Conservation (phyloP, 73 alveolate species). For the Paramecium biaurelia region DNA sequence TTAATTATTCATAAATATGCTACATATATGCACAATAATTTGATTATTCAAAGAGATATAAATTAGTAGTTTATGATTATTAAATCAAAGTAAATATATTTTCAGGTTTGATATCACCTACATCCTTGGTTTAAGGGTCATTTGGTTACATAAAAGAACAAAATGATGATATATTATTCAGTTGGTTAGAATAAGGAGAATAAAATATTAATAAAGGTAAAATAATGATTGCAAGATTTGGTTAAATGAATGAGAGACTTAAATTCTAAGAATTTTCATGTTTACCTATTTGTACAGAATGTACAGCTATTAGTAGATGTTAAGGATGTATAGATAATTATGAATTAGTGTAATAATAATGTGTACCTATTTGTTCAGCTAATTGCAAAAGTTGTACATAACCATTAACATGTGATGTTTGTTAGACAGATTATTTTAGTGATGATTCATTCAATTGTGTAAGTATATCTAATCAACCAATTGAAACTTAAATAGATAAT, state of each 20-base stretch:
- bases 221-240: not conserved
- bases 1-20: not conserved
- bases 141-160: not conserved
- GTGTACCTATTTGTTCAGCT: not conserved
- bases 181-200: not conserved
- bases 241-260: not conserved
- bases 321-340: not conserved
- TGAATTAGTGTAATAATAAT: not conserved
- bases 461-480: not conserved
- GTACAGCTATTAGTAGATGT: not conserved
- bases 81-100: not conserved
- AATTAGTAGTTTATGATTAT: not conserved
- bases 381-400: not conserved
- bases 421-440: not conserved
- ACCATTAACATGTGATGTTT: not conserved
- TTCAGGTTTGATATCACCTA: not conserved
- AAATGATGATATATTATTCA: not conserved
- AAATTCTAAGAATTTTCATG: not conserved
- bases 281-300: not conserved
- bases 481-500: not conserved
- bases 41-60: not conserved
- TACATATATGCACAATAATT: not conserved
- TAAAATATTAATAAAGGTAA: not conserved
- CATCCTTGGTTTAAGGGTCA: not conserved
- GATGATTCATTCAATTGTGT: not conserved